Percentiles rank a stretch among this genome's conserved stretches.
Conservation (phyloP, 257 asterid species). For the Solanum pinnatisectum region DNA sequence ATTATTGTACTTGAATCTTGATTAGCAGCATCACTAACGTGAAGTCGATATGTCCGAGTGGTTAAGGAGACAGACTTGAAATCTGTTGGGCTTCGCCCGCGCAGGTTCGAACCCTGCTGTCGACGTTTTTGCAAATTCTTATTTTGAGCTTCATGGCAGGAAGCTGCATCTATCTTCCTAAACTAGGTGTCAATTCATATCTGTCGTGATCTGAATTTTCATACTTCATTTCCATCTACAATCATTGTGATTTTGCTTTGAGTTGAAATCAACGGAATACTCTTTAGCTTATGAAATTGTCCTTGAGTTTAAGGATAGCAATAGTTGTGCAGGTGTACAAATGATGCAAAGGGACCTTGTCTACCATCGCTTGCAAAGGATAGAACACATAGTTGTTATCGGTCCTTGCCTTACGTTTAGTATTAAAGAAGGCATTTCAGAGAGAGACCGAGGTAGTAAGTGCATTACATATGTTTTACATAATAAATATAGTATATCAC, state of each 20-base stretch:
- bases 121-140: neutral
- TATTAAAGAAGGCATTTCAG: neutral
- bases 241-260: neutral
- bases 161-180: neutral
- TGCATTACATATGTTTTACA: neutral
- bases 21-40: neutral
- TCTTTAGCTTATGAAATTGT: neutral
- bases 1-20: neutral
- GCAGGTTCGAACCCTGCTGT: neutral
- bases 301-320: neutral
- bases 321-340: neutral
- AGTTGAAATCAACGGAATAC: neutral
- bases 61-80: conserved; percentile 96
- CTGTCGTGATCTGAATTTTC: too few relatives aligned
- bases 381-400: neutral
- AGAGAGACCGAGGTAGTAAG: neutral
- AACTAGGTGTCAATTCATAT: neutral
- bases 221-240: neutral
- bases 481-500: neutral
- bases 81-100: conserved; percentile 29
- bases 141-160: neutral
- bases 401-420: neutral
- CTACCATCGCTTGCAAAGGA: neutral
- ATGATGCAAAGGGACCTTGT: neutral
- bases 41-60: conserved; percentile 86